These are phyloP conservation scores for Trifolium subterraneum DNA, from an alignment of 306 rosid genomes.

Conservation along the genomic window DNA sequence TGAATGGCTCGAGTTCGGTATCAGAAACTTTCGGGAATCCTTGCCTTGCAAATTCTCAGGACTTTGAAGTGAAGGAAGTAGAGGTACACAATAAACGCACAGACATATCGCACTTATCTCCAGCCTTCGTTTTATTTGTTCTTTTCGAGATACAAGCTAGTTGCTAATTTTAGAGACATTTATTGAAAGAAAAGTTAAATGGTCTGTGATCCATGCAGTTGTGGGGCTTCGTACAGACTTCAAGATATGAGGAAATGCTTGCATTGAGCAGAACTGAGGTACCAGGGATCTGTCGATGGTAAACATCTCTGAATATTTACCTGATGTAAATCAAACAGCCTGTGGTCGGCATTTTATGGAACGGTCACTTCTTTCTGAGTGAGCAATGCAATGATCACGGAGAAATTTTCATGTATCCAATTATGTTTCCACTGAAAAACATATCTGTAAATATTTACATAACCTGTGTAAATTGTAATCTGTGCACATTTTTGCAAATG, in stretches of 20 bases:
- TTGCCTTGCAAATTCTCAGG: conserved; percentile 85
- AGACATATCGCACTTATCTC: not conserved
- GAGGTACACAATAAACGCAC: conserved; percentile 59
- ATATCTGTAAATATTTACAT: conserved; percentile 42
- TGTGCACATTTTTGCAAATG: not conserved
- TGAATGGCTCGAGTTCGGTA: conserved; percentile 88
- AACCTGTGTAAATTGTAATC: conserved; percentile 38
- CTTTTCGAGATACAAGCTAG: not conserved
- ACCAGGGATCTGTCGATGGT: conserved; percentile 91
- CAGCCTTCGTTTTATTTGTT: not conserved
- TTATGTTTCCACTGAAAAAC: conserved; percentile 4
- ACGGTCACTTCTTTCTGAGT: conserved; percentile 3
- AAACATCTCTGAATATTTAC: conserved; percentile 2
- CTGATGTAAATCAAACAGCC: not conserved
- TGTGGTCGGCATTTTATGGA: conserved; percentile 19
- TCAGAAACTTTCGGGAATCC: conserved; percentile 93
- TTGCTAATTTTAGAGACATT: not conserved
- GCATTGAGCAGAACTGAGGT: conserved; percentile 73
- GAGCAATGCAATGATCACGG: conserved; percentile 13
- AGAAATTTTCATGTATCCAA: conserved; percentile 22
- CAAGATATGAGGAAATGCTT: conserved; percentile 80
- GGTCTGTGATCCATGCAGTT: conserved; percentile 58
- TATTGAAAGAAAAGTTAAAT: conserved; percentile 2
- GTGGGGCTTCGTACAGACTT: conserved; percentile 89
- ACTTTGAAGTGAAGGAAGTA: conserved; percentile 88